Evolutionary conservation across 2,329 filamentous ascomycete genomes (phyloP).

Genomic region (Chrysoporthe austroafricana): DNA sequence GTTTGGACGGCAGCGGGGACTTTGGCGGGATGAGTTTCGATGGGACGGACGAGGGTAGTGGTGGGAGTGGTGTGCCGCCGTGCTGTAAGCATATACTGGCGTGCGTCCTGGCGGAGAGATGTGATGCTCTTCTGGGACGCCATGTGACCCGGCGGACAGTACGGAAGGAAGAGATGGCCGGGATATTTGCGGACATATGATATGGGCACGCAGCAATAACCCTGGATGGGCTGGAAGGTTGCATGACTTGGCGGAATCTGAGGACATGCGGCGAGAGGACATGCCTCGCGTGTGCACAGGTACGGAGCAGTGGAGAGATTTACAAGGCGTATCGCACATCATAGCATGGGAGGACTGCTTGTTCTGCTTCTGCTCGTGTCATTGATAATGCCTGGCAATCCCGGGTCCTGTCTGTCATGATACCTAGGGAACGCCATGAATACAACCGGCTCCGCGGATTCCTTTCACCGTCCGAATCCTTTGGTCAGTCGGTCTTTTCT

Average conservation of each 20-base stretch:
- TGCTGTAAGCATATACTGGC: constrained; percentile 91
- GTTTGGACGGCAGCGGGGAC: constrained; percentile 26
- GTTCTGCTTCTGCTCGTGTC: constrained; percentile 25
- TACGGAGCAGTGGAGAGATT: background rate
- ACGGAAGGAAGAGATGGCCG: constrained; percentile 71
- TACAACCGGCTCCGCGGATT: constrained; percentile 34
- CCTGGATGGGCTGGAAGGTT: background rate
- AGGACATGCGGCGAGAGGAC: background rate
- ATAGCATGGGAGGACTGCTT: background rate
- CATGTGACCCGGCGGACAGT: constrained; percentile 60
- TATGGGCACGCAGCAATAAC: background rate
- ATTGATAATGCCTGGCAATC: constrained; percentile 21
- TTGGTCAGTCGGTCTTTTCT: constrained; percentile 27
- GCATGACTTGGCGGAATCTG: too few species aligned
- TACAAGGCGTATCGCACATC: background rate
- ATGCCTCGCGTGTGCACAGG: too few species aligned
- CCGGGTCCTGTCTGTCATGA: constrained; percentile 26
- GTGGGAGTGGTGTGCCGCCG: constrained; percentile 45
- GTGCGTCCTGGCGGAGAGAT: constrained; percentile 73
- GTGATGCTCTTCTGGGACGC: constrained; percentile 57
- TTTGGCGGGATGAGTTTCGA: constrained; percentile 58
- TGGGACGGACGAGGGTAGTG: constrained; percentile 32
- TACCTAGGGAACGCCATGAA: constrained; percentile 25
- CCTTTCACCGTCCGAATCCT: constrained; percentile 4
- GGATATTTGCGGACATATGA: constrained; percentile 59